phyloP scores from a whole-genome alignment of 2,329 filamentous ascomycete species.

The Pochonia chlamydosporia region DNA sequence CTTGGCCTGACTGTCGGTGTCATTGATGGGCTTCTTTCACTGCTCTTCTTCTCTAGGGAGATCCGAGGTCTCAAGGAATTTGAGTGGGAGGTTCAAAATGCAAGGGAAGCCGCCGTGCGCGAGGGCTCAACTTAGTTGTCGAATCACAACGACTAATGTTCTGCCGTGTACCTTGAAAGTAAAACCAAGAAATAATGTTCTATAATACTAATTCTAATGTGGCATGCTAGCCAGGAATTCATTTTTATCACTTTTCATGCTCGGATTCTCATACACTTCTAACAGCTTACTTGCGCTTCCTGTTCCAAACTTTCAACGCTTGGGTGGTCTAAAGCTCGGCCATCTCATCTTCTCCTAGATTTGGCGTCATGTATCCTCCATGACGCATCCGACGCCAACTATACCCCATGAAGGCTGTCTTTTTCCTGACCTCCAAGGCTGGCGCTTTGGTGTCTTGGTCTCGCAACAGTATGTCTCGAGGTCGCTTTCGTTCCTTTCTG shows the following conservation, averaged over 20 bases:
- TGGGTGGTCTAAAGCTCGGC: slow-evolving; percentile 4
- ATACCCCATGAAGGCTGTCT: slow-evolving; percentile 83
- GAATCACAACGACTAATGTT: not conserved
- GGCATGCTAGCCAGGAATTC: not conserved
- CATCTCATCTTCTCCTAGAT: not conserved
- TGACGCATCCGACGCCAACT: slow-evolving; percentile 60
- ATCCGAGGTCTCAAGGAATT: slow-evolving; percentile 82
- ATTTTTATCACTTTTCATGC: not conserved
- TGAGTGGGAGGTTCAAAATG: slow-evolving; percentile 82
- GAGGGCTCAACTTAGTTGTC: not conserved
- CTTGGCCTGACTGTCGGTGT: slow-evolving; percentile 70
- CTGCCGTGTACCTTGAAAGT: not conserved
- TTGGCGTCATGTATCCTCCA: slow-evolving; percentile 20
- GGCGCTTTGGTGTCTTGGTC: slow-evolving; percentile 60
- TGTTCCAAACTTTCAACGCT: not conserved
- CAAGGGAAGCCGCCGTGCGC: slow-evolving; percentile 37
- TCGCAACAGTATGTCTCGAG: slow-evolving; percentile 78
- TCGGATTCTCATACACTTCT: not conserved
- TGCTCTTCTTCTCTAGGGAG: slow-evolving; percentile 82
- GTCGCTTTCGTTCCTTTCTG: slow-evolving; percentile 66
- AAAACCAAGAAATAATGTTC: slow-evolving; percentile 17
- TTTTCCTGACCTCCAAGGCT: slow-evolving; percentile 76
- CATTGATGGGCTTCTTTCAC: slow-evolving; percentile 77
- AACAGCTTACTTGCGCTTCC: not conserved
- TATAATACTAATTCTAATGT: slow-evolving; percentile 15